Evolutionary conservation across 805 yeast genomes (phyloP), one percentile per base, ranked within the genome.

Genomic region (Yarrowia porcina): DNA sequence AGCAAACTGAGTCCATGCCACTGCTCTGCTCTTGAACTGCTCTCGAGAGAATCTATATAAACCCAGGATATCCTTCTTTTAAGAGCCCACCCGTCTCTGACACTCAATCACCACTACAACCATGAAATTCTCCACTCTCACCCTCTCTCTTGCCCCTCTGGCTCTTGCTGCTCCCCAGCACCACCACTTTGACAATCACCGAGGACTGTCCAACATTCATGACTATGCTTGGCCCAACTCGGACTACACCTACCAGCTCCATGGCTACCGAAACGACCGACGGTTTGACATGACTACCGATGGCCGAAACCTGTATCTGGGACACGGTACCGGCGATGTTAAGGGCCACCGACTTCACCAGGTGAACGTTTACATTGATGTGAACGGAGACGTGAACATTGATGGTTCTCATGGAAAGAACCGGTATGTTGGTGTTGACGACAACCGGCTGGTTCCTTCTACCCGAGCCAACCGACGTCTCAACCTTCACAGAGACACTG

Each of bases 241-340:
- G 17, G 50, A 45, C 50, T 45, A 45, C 50, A 45, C 50, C 2
- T 45, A 45, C 35, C 50, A 45, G 50, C 50, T 45, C n/a, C 12
- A 11, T 3, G 50, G 50, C 4, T 7, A 12, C 50, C 50, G 50
- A 2, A 7, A 45, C 50, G 17, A 28, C 50, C 50, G 23, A 17
- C 50, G 50, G 25, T 45, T 28, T 35, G 35, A 27, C 25, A 11
- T 45, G 50, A 45, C 50, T 12, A 45, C 50, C 35, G 50, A 45
- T 25, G 50, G 50, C n/a, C 35, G 35, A 1, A 45, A 45, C 50
- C 18, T 45, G 50, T 45, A 45, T 23, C 50, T 45, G 8, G 49
- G 49, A 20, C 15, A 11, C 44, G 42, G 42, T 4, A 15, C 32
- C 8, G 50, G 50, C 10, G 17, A 45, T 11, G 25, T 45, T n/a